Conservation (phyloP, 2,329 filamentous ascomycete genomes). For the Penicillium paneum region DNA sequence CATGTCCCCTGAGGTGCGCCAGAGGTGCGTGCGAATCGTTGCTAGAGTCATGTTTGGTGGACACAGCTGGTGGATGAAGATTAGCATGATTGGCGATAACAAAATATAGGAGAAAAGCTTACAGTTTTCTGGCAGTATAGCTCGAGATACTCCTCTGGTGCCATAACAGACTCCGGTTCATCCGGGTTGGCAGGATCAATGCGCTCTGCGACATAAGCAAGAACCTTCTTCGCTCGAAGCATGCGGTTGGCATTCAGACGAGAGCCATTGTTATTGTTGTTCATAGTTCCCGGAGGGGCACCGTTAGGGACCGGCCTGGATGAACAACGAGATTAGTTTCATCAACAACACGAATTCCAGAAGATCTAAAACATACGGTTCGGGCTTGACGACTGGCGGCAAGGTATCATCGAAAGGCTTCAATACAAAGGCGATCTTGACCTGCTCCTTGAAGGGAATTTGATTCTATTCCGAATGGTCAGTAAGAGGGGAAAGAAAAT, state of each 20-base stretch:
- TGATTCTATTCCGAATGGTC: slow-evolving; percentile 56
- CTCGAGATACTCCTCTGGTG: slow-evolving; percentile 90
- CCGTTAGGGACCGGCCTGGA: slow-evolving; percentile 24
- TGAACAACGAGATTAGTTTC: background rate
- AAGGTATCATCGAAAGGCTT: slow-evolving; percentile 74
- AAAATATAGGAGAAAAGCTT: slow-evolving; percentile 35
- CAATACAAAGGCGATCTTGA: slow-evolving; percentile 93
- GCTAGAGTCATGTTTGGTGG: slow-evolving; percentile 87
- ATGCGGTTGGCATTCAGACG: slow-evolving; percentile 95
- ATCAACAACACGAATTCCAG: background rate
- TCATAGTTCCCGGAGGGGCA: slow-evolving; percentile 13
- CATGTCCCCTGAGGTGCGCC: slow-evolving; percentile 93
- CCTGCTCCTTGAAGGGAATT: slow-evolving; percentile 80
- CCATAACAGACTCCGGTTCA: slow-evolving; percentile 58
- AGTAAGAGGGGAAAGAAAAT: background rate
- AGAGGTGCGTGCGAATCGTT: slow-evolving; percentile 84
- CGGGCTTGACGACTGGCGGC: slow-evolving; percentile 68
- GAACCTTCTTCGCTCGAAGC: slow-evolving; percentile 90
- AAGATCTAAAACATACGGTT: slow-evolving; percentile 52
- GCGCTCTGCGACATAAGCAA: slow-evolving; percentile 86
- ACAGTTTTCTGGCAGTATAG: slow-evolving; percentile 93
- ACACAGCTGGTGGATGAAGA: slow-evolving; percentile 42
- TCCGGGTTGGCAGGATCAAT: slow-evolving; percentile 69
- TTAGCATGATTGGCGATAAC: slow-evolving; percentile 12
- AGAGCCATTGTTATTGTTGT: slow-evolving; percentile 60